Base-by-base conservation (phyloP, 1,284 basidiomycete species). In the Puccinia hordei region DNA sequence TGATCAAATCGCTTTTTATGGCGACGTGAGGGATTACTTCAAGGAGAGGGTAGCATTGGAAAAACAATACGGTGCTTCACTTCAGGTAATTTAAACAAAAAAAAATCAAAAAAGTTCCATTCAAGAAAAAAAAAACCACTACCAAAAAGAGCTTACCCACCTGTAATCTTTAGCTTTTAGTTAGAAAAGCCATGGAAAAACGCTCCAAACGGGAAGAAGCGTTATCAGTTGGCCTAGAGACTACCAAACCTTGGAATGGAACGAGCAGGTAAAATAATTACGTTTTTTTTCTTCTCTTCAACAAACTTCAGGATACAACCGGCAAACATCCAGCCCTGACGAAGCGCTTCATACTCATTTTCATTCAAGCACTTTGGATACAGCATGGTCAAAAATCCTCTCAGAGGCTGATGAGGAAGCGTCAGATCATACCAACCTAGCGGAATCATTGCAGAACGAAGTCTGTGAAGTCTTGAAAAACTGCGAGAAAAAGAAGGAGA, bases 151-250 rank as follows among this genome's bases (percentile, higher is more conserved):
- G 27, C 19, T 17, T 27, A 4, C 0, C 24, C n/a, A 46, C 9
- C 46, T 22, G 22, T 10, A 0, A 84, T 86, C 24, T 92, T 24
- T 89, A 91, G 83, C 85, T 87, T 19, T 85, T 93, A 35, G 88
- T 88, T 2, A 90, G 88, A 85, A 92, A 90, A 84, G 90, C 90
- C 0, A 86, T 87, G 22, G 92, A 93, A 71, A 91, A 89, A 88
- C 92, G 91, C 85, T 86, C 85, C 59, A 91, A 89, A 86, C 87
- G 88, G 77, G 68, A 82, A 82, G 84, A 87, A 1, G 84, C 86
- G 27, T 86, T 91, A 30, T 89, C 91, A 6, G 85, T 92, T 15
- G 92, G 92, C 44, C 88, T 88, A 59, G 90, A 90, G 75, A 91
- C 91, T 15, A 89, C 89, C 15, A 92, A 91, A 83, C 84, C 87